A percentile compares a stretch with the other conserved stretches of the same genome.
phyloP scores from a whole-genome alignment of 2,329 filamentous ascomycete genomes.

The Cercospora berteroae region DNA sequence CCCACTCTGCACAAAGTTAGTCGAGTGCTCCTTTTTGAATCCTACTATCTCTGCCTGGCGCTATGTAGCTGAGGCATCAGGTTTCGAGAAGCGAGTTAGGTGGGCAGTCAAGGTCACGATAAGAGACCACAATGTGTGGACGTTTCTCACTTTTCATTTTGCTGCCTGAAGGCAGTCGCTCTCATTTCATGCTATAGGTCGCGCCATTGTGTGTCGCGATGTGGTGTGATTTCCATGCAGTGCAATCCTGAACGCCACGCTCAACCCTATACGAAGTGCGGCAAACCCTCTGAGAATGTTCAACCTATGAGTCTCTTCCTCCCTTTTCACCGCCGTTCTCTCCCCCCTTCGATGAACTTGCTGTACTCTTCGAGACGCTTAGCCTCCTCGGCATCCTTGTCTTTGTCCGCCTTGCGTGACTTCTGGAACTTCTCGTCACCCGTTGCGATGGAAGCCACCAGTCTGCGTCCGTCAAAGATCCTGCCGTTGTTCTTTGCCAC shows the following conservation, averaged over 20 bases:
- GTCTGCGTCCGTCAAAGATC: conserved; percentile 69
- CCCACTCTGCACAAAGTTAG: neutral
- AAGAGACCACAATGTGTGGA: neutral
- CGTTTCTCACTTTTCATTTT: neutral
- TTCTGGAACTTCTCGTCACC: conserved; percentile 73
- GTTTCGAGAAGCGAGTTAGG: neutral
- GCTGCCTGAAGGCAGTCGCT: neutral
- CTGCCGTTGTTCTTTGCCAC: conserved; percentile 71
- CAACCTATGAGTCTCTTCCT: neutral
- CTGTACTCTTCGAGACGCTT: conserved; percentile 29
- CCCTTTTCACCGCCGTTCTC: neutral
- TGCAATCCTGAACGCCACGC: neutral
- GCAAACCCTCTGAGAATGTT: neutral
- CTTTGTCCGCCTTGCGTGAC: conserved; percentile 44
- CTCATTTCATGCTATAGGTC: neutral
- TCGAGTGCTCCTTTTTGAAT: neutral
- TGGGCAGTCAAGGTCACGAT: neutral
- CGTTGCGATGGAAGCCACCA: conserved; percentile 56
- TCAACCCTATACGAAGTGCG: neutral
- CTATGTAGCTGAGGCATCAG: neutral
- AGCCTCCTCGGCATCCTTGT: conserved; percentile 25
- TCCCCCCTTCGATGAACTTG: conserved; percentile 29
- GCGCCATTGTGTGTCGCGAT: neutral
- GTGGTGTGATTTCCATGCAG: neutral
- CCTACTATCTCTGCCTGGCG: neutral